Conservation (phyloP, 768 basidiomycete species). For the Leccinum imitatum region DNA sequence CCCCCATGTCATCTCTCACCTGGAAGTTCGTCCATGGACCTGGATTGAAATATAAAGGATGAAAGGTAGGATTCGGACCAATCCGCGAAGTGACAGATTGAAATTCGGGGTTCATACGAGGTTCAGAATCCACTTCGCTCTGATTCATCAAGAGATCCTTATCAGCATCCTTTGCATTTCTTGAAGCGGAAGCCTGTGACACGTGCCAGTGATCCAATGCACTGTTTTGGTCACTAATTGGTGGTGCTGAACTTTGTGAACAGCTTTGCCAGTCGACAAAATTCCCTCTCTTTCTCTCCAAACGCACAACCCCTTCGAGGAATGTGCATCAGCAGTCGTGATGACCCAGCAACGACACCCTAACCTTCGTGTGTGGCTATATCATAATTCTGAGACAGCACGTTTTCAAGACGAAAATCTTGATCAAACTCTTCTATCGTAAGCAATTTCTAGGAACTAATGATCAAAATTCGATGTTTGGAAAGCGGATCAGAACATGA, state of each 20-base stretch:
- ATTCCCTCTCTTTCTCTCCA: not conserved
- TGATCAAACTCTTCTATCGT: not conserved
- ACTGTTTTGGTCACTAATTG: not conserved
- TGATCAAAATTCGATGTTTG: not conserved
- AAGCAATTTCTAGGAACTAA: not conserved
- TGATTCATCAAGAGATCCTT: not conserved
- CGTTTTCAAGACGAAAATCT: not conserved
- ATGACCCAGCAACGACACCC: not conserved
- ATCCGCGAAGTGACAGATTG: too few relatives aligned
- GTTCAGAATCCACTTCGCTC: not conserved
- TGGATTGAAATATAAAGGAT: too few relatives aligned
- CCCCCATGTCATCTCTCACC: too few relatives aligned
- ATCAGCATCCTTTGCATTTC: not conserved
- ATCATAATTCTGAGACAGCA: constrained; percentile 1
- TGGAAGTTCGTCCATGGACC: too few relatives aligned
- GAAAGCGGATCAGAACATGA: not conserved
- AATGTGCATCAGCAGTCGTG: not conserved
- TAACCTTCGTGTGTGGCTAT: not conserved
- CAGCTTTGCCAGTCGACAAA: not conserved
- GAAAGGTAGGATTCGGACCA: too few relatives aligned
- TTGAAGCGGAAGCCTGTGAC: not conserved
- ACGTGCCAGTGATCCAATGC: too few relatives aligned
- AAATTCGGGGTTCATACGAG: too few relatives aligned
- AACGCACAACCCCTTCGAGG: not conserved
- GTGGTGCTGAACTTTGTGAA: not conserved